These are phyloP conservation scores for Scheffersomyces stipitis DNA, from an alignment of 805 yeast genomes.

Conservation along the genomic window DNA sequence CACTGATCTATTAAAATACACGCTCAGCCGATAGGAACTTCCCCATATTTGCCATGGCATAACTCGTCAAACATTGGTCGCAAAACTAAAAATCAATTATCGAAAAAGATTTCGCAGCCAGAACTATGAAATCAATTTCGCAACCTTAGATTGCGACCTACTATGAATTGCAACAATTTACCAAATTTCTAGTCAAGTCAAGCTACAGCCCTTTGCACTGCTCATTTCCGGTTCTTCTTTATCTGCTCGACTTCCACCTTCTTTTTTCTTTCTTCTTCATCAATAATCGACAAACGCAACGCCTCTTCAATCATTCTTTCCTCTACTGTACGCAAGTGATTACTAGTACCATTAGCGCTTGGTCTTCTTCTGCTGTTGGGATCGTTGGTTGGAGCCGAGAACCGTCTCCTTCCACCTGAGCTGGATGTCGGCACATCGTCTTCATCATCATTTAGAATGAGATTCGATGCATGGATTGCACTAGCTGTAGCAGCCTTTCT, in stretches of 20 bases:
- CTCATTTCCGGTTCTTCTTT: conserved; percentile 5
- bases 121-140: too few relatives aligned
- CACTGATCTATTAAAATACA: too few relatives aligned
- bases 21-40: too few relatives aligned
- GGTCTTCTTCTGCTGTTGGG: conserved; percentile 25
- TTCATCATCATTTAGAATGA: conserved; percentile 46
- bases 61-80: too few relatives aligned
- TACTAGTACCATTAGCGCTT: conserved; percentile 7
- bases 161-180: too few relatives aligned
- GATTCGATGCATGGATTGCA: conserved; percentile 86
- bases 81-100: too few relatives aligned
- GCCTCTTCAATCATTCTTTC: conserved; percentile 86
- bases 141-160: too few relatives aligned
- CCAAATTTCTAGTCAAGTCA: too few relatives aligned
- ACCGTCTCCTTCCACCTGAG: conserved; percentile 8
- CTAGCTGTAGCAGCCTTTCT: conserved; percentile 91
- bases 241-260: conserved; percentile 9
- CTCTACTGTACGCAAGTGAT: conserved; percentile 34
- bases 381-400: conserved; percentile 7
- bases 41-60: too few relatives aligned
- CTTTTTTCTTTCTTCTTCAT: conserved; percentile 56
- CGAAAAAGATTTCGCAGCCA: too few relatives aligned
- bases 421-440: conserved; percentile 8
- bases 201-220: too few relatives aligned
- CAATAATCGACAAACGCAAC: conserved; percentile 67